A percentile compares a stretch with the other conserved stretches of the same genome.
Evolutionary conservation across 768 basidiomycete species (phyloP).

Genomic region (Pisolithus albus): DNA sequence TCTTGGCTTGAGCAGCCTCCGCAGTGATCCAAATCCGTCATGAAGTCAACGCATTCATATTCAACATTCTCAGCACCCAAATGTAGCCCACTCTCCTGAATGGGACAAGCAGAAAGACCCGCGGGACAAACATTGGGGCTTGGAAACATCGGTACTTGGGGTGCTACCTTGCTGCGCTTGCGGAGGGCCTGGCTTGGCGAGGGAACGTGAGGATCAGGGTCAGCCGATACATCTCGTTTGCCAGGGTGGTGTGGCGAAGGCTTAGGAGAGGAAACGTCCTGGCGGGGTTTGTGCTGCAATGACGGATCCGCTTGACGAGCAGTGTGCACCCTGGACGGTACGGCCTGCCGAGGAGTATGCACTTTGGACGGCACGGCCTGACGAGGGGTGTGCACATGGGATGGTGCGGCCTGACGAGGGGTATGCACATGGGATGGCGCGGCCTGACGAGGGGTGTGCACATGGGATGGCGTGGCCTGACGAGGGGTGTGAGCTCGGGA

Average conservation of each 20-base stretch:
- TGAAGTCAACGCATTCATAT: slow-evolving; percentile 26
- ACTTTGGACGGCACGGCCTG: background rate
- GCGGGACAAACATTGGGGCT: slow-evolving; percentile 15
- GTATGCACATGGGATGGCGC: background rate
- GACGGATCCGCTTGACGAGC: background rate
- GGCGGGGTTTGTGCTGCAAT: background rate
- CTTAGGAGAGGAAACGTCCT: background rate
- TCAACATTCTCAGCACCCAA: slow-evolving; percentile 10
- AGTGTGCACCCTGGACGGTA: background rate
- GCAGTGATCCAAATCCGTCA: slow-evolving; percentile 22
- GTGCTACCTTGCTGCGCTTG: slow-evolving; percentile 9
- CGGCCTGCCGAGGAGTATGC: background rate
- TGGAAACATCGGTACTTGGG: slow-evolving; percentile 6
- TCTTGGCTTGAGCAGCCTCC: slow-evolving; percentile 26
- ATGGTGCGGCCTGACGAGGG: background rate
- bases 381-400: background rate
- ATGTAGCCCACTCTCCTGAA: slow-evolving; percentile 4
- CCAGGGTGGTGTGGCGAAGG: too few relatives aligned
- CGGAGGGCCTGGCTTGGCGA: background rate
- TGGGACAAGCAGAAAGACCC: slow-evolving; percentile 17
- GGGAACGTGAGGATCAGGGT: background rate
- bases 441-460: background rate
- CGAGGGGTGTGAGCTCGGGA: background rate
- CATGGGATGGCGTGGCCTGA: background rate
- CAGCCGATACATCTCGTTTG: background rate